These are phyloP conservation scores for Andrographis paniculata DNA, from an alignment of 305 asterid species.

Conservation along the genomic window DNA sequence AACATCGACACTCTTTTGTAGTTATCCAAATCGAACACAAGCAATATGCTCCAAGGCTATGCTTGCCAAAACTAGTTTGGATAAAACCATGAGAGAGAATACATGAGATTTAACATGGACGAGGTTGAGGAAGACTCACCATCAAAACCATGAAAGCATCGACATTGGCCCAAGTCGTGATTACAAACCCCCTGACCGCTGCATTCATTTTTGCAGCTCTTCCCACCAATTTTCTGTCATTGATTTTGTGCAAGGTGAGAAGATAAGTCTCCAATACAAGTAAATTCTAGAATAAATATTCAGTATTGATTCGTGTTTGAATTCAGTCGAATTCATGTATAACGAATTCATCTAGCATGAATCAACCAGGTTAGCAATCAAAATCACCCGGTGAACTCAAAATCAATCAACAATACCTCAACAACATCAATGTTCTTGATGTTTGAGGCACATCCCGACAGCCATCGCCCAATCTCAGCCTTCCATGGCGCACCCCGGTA, in stretches of 20 bases:
- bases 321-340: too few relatives aligned
- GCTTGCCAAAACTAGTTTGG: too few relatives aligned
- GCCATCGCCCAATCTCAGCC: slow-evolving; percentile 81
- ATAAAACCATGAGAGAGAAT: too few relatives aligned
- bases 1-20: too few relatives aligned
- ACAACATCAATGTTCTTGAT: slow-evolving; percentile 32
- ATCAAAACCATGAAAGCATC: slow-evolving; percentile 87
- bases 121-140: slow-evolving; percentile 46
- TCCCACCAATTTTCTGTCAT: slow-evolving; percentile 67
- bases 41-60: too few relatives aligned
- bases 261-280: slow-evolving; percentile 12
- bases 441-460: slow-evolving; percentile 63
- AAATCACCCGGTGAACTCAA: background rate
- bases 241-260: slow-evolving; percentile 21
- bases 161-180: slow-evolving; percentile 76
- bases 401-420: slow-evolving; percentile 43
- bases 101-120: slow-evolving; percentile 10
- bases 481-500: slow-evolving; percentile 89
- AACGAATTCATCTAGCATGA: too few relatives aligned
- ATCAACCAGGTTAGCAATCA: too few relatives aligned
- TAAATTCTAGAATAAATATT: slow-evolving; percentile 7
- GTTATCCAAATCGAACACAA: too few relatives aligned
- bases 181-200: slow-evolving; percentile 84
- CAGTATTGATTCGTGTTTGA: too few relatives aligned
- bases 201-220: slow-evolving; percentile 73